These are phyloP conservation scores for Neonectria ditissima DNA, from an alignment of 2,329 filamentous ascomycete species.

Conservation along the genomic window DNA sequence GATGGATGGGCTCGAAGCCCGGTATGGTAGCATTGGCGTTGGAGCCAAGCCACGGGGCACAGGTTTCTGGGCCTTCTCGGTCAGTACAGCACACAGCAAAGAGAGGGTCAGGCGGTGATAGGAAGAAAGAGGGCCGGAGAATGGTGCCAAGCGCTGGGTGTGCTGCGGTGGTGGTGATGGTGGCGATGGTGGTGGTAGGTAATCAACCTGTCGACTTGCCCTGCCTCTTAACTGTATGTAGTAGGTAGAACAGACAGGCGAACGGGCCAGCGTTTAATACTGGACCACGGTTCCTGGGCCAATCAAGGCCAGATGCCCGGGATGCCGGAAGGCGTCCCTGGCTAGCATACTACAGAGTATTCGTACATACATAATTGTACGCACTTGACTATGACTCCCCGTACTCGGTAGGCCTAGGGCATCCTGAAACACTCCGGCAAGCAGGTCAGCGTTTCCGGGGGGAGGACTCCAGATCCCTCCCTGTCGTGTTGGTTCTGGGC, in stretches of 20 bases:
- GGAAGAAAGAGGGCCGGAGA: background rate
- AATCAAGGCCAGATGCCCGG: background rate
- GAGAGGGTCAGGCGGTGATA: background rate
- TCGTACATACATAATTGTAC: too few species aligned
- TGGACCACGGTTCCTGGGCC: background rate
- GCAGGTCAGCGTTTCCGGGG: background rate
- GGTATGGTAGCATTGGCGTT: slow-evolving; percentile 6
- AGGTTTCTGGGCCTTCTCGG: background rate
- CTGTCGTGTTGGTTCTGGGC: background rate
- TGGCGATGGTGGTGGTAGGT: too few species aligned
- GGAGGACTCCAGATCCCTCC: background rate
- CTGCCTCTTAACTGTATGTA: background rate
- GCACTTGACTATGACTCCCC: background rate
- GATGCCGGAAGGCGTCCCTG: background rate
- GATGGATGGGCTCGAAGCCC: background rate
- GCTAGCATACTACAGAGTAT: too few species aligned
- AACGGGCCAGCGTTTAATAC: background rate
- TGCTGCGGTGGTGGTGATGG: background rate
- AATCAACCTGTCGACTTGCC: background rate
- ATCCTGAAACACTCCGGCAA: background rate
- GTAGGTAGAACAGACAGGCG: background rate
- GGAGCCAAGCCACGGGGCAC: background rate
- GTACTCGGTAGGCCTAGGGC: background rate
- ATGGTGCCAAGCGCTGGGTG: background rate
- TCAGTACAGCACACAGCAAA: background rate